Evolutionary conservation across 2,329 filamentous ascomycete species (phyloP), one percentile per base, ranked within the genome.

Genomic region (Ustilaginoidea virens): DNA sequence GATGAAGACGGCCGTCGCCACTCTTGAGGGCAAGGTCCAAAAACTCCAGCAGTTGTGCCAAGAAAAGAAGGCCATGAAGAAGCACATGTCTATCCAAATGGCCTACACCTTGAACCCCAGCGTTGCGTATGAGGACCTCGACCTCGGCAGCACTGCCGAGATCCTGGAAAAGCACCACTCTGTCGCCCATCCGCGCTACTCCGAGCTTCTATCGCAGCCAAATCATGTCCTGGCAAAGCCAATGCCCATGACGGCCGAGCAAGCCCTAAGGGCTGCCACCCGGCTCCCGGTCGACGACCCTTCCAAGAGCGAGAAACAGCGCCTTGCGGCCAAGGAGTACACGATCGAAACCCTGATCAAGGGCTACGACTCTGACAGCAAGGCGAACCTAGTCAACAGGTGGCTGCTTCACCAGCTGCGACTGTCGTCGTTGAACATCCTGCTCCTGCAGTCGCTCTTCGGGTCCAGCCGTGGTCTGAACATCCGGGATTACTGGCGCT

Each of bases 341-440:
- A 51, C 49, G 18, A 67, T 68, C 29, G 46, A 58, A 24, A 52
- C 45, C 5, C 49, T 66, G 8, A 42, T 66, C 27, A 38, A 37
- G 15, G 53, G 56, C 3, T 39, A 46, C 3, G 40, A 49, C 8
- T 39, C 41, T 3, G 52, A 51, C 3, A 51, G 54, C 37, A 61
- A 56, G 36, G 46, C 44, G 2, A 57, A 65, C 28, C 64, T 55
- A 32, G 55, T 70, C 39, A 52, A 52, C 36, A 52, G 61, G 23
- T 70, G 66, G 66, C 45, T 70, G 3, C 50, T 69, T 9, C 60
- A 69, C 27, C 56, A 59, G 23, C 49, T 70, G 23, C 56, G 62
- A 20, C 47, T 51, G 10, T 63, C 59, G 3, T 49, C 60, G 0
- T 40, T 66, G 31, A 56, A 63, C 34, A 60, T 49, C 1, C 46